phyloP scores from a whole-genome alignment of 176 grass and related monocot genomes.

The Rhynchospora tenuis region DNA sequence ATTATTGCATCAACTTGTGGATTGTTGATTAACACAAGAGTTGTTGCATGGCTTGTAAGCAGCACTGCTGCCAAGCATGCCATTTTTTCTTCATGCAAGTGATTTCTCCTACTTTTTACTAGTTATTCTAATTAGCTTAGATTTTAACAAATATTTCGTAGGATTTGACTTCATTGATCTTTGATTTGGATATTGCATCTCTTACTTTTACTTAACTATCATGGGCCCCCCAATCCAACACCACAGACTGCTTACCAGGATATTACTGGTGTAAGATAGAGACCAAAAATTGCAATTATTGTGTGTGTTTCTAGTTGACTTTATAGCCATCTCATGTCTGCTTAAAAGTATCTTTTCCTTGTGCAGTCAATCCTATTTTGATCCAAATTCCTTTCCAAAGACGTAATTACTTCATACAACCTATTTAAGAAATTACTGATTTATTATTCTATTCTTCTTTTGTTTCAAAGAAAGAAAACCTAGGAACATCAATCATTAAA shows the following conservation, averaged over 20 bases:
- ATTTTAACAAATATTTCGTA: not conserved
- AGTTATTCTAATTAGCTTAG: not conserved
- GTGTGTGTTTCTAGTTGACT: not conserved
- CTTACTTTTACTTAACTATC: not conserved
- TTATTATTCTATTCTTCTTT: constrained; percentile 5
- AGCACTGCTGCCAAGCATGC: not conserved
- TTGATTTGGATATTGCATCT: not conserved
- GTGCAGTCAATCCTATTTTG: not conserved
- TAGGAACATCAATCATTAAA: not conserved
- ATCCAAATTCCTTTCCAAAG: not conserved
- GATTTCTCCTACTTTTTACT: not conserved
- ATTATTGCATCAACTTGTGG: no score
- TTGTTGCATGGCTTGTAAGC: no score
- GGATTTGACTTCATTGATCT: constrained; percentile 2
- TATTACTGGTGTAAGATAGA: not conserved
- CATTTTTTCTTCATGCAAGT: not conserved
- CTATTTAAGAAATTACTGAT: not conserved
- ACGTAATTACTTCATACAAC: not conserved
- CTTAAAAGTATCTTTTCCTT: not conserved
- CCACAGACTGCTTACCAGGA: not conserved
- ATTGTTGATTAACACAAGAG: not conserved
- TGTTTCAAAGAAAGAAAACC: constrained; percentile 6
- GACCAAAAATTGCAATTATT: not conserved
- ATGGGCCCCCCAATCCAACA: not conserved
- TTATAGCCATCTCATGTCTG: not conserved